Evolutionary conservation across 2,329 filamentous ascomycete species (phyloP).

Genomic region (Fonsecaea pedrosoi): DNA sequence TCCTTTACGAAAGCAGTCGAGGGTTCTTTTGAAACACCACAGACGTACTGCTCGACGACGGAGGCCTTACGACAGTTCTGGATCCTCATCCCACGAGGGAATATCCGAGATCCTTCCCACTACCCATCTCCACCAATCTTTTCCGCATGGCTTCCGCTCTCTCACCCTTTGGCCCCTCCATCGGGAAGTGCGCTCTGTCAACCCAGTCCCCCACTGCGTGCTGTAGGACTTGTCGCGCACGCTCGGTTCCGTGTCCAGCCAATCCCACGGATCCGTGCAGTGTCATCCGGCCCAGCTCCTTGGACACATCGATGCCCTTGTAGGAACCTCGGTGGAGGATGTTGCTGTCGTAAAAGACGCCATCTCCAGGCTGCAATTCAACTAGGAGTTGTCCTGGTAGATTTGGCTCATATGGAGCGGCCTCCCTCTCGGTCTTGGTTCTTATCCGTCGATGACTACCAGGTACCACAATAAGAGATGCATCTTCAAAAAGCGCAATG

Average conservation of each 20-base stretch:
- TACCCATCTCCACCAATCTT: conserved; percentile 54
- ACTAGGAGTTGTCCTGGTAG: conserved; percentile 72
- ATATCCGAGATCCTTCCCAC: conserved; percentile 53
- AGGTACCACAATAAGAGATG: conserved; percentile 75
- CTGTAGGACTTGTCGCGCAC: conserved; percentile 54
- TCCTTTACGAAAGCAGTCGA: not conserved
- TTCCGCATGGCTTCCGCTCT: conserved; percentile 53
- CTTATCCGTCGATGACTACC: conserved; percentile 75
- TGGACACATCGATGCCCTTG: conserved; percentile 47
- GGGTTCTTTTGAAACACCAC: not conserved
- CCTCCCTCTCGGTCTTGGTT: conserved; percentile 71
- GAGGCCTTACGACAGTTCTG: not conserved
- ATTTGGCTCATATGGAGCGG: conserved; percentile 67
- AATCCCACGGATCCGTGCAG: conserved; percentile 53
- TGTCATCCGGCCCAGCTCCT: conserved; percentile 50
- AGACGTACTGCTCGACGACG: not conserved
- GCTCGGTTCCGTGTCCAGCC: conserved; percentile 48
- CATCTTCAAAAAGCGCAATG: conserved; percentile 77
- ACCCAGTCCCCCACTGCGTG: conserved; percentile 56
- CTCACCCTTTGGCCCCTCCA: conserved; percentile 45
- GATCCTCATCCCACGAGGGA: conserved; percentile 48
- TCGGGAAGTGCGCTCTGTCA: conserved; percentile 47
- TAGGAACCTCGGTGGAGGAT: conserved; percentile 66
- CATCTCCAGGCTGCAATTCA: conserved; percentile 73
- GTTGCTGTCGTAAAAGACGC: conserved; percentile 90